A percentile compares a stretch with the other conserved stretches of the same genome.
Evolutionary conservation across 352 stramenopile species (phyloP).

Genomic region (Phytopythium aichiense): DNA sequence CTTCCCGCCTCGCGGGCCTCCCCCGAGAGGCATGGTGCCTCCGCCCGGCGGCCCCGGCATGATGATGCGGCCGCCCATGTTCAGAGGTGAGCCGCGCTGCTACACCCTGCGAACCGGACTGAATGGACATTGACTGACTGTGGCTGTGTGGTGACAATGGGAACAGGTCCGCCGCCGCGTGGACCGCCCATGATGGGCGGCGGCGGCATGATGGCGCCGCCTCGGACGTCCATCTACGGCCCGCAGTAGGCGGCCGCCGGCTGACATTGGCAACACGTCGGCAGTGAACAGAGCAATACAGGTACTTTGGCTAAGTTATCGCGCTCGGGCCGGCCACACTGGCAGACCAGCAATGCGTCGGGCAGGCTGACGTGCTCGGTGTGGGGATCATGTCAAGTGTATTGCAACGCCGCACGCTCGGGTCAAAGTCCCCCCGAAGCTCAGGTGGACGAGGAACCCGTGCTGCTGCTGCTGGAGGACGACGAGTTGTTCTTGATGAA

Average conservation of each 20-base stretch:
- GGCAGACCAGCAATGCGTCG: not conserved
- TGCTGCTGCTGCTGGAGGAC: conserved; percentile 14
- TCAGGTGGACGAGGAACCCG: conserved; percentile 24
- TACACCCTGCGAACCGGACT: not conserved
- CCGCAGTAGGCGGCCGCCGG: conserved; percentile 28
- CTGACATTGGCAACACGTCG: not conserved
- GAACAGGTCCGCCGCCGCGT: conserved; percentile 43
- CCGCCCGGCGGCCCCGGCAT: conserved; percentile 39
- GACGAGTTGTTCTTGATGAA: conserved; percentile 70
- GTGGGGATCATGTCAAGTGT: conserved; percentile 1
- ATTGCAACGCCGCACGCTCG: not conserved
- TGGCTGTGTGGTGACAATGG: not conserved
- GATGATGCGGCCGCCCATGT: conserved; percentile 83
- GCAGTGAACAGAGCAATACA: conserved; percentile 1
- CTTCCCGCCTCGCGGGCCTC: conserved; percentile 59
- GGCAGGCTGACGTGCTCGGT: not conserved
- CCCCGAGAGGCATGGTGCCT: conserved; percentile 72
- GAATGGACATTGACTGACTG: not conserved
- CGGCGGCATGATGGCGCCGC: conserved; percentile 34
- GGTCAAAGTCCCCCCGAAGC: not conserved
- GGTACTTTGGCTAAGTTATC: conserved; percentile 5
- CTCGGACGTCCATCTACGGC: conserved; percentile 67
- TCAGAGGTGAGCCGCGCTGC: conserved; percentile 28
- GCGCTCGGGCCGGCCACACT: not conserved
- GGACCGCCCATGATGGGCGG: conserved; percentile 35